Evolutionary conservation across 164 flowering plant genomes (phyloP), one percentile per base, ranked within the genome.

Genomic region (Vitis labrusca): DNA sequence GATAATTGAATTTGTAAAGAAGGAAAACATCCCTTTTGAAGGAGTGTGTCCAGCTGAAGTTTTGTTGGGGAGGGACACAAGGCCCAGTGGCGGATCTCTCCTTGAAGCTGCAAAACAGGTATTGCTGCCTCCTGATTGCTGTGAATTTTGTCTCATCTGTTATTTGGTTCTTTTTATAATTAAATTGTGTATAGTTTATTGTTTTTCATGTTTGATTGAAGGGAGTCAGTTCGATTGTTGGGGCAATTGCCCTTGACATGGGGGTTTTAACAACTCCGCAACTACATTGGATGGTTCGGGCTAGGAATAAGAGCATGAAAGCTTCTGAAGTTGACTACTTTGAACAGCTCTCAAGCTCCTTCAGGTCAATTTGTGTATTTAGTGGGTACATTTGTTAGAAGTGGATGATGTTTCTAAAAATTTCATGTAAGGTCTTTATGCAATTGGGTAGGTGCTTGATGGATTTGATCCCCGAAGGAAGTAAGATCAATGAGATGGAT

Each of bases 271-370:
- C 99, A 11, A 94, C 97, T n/a, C 99, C 99, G 50, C 93, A 92
- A 65, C 81, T 94, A 13, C 99, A 94, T 71, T 94, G 98, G 99
- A 91, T 94, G 93, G 97, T 94, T 72, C 96, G 91, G 16, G 76
- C 83, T 50, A 85, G 82, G 71, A 94, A 92, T 72, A 89, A 82
- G 69, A 91, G 94, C 65, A 54, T 76, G 63, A 78, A 78, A 59
- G 87, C 87, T 32, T 77, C 89, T 14, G 96, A 92, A 82, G 3
- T 30, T 50, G 91, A 84, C 71, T 94, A 94, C 70, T 92, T 77
- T 72, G 74, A 86, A 63, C 90, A 88, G 73, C 77, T 94, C 50
- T 84, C 88, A 12, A 79, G 72, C 63, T 89, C 95, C 32, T 92
- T 88, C 81, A 83, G 93, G 99, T 92, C 65, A 30, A 79, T 80